These are phyloP conservation scores for Daldinia eschscholtzii DNA, from an alignment of 2,329 filamentous ascomycete genomes.

Conservation along the genomic window DNA sequence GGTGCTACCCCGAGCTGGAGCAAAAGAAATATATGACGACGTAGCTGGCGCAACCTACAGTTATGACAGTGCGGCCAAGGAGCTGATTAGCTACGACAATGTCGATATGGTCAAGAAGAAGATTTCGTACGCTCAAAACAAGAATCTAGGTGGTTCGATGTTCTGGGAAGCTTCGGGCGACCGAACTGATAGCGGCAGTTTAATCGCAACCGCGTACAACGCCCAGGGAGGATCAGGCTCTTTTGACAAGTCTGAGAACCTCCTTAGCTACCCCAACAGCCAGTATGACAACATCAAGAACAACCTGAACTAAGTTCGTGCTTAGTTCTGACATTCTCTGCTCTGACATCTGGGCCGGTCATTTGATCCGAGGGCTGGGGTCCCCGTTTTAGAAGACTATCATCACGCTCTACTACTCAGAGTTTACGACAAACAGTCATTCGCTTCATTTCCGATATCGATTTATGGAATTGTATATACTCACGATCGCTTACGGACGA, in stretches of 20 bases:
- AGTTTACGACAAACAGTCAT: constrained; percentile 7
- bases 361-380: constrained; percentile 38
- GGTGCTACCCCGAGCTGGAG: constrained; percentile 73
- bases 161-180: constrained; percentile 88
- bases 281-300: constrained; percentile 51
- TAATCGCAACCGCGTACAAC: constrained; percentile 62
- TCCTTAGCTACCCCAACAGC: constrained; percentile 49
- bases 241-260: constrained; percentile 47
- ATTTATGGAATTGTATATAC: constrained; percentile 20
- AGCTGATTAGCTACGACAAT: constrained; percentile 80
- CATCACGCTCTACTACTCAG: background rate
- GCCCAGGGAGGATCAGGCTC: constrained; percentile 45
- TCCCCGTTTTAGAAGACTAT: constrained; percentile 38
- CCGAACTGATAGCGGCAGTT: constrained; percentile 67
- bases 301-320: constrained; percentile 39
- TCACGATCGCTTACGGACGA: constrained; percentile 8
- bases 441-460: constrained; percentile 28
- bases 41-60: constrained; percentile 75
- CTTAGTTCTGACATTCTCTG: background rate
- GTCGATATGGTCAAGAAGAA: constrained; percentile 71
- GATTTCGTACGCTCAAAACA: constrained; percentile 71
- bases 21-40: constrained; percentile 68
- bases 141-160: constrained; percentile 80
- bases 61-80: constrained; percentile 70
- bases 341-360: constrained; percentile 17